Evolutionary conservation across 1,284 basidiomycete genomes (phyloP).

Genomic region (Singerocomus inundabilis): DNA sequence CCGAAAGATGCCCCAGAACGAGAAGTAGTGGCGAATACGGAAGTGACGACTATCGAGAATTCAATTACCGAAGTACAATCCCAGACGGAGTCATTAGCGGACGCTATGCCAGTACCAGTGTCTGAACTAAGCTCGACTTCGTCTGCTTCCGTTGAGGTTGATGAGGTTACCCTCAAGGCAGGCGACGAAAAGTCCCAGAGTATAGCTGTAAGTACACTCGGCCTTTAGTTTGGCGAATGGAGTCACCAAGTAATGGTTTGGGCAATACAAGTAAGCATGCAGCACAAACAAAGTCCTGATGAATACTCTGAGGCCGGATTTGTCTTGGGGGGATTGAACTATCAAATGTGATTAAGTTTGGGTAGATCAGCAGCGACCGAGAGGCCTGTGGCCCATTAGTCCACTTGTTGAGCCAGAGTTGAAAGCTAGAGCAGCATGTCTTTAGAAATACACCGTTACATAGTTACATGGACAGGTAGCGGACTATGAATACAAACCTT

Average conservation of each 20-base stretch:
- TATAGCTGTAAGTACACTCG: conserved; percentile 15
- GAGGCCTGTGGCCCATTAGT: too few species aligned
- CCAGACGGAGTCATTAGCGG: neutral
- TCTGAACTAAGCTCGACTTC: conserved; percentile 3
- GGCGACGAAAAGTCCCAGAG: conserved; percentile 7
- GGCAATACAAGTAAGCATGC: neutral
- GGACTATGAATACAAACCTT: too few species aligned
- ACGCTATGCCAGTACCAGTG: neutral
- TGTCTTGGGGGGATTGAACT: neutral
- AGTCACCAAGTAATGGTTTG: conserved; percentile 10
- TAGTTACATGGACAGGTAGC: too few species aligned
- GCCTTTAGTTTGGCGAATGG: neutral
- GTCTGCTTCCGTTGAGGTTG: neutral
- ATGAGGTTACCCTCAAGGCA: conserved; percentile 2
- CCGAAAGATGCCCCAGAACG: conserved; percentile 32
- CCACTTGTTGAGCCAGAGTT: too few species aligned
- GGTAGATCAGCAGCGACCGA: too few species aligned
- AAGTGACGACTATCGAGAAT: neutral
- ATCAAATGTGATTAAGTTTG: too few species aligned
- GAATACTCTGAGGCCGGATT: neutral
- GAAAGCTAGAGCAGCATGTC: too few species aligned
- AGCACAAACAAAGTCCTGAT: conserved; percentile 9
- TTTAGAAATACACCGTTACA: too few species aligned
- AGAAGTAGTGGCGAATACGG: conserved; percentile 21
- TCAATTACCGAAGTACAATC: neutral